Base-by-base conservation (phyloP, 306 rosid species). In the Arachis stenosperma region DNA sequence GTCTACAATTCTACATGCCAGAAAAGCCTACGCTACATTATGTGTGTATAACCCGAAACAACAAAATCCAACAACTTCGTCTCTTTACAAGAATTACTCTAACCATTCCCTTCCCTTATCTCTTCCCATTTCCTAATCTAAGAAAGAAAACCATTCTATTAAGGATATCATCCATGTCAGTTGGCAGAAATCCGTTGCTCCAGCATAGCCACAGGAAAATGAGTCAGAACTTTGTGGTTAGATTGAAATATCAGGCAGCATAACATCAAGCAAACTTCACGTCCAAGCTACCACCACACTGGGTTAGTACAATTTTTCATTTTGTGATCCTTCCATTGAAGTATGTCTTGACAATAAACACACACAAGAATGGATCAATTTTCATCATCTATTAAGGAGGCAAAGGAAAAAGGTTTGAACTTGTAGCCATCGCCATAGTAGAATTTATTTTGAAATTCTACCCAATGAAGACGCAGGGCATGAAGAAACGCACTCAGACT, bases 401-500 rank as follows among this genome's bases (percentile, higher is more conserved):
- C 86, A 10, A 92, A 90, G 55, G 96, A 82, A 69, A 92, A 87
- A 36, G 98, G 96, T 76, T 67, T 88, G 85, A 92, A 92, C 88
- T 92, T 90, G 67, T 84, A 82, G 77, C 98, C 98, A 79, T 92
- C 98, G 6, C 94, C 98, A 33, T 78, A 76, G 81, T 92, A 92
- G 86, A 92, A 92, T 71, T 92, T 92, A 53, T 79, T 88, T 79
- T 92, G 98, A 81, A 90, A 92, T 78, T 92, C 96, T 39, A 92
- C 92, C 98, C 96, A 92, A 66, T 92, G 98, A 74, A 92, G 98
- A 83, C 96, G 98, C 82, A 92, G 67, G 75, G 98, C 96, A 48
- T 92, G 98, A 76, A 92, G 98, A 84, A 92, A 92, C 62, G 97
- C 96, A 61, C 98, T 86, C 3, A 92, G 89, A n/a, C 88, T 82